Evolutionary conservation across 2,329 filamentous ascomycete species (phyloP), one percentile per base, ranked within the genome.

Genomic region (Leptographium galeiforme): DNA sequence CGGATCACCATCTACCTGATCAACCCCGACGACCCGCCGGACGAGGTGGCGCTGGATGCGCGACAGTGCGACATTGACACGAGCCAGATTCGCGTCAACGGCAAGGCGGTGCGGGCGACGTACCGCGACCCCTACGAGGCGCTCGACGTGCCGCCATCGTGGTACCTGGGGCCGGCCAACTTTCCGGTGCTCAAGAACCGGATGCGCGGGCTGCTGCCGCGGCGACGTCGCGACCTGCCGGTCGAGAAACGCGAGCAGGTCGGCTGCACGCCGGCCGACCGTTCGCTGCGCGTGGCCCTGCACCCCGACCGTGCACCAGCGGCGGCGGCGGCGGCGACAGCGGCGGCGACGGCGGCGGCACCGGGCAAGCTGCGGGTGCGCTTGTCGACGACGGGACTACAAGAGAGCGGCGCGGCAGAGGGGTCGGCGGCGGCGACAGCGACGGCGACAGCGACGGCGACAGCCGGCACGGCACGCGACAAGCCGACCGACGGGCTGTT

Each of bases 1-100:
- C 85, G 90, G 60, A 85, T 98, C 60, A 85, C 84, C 34, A 81
- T 97, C 52, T 83, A 85, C 60, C 73, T 77, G 55, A 73, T 79
- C 55, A 74, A 74, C 61, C 70, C 71, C 43, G 69, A 79, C 55
- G 78, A 80, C 51, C 73, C 83, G 43, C 59, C 59, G 13, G 71
- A 76, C 48, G 74, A 77, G 51, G 72, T 85, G 44, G 71, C 67
- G 32, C 73, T 85, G 56, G 79, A 85, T 62, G 80, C 79, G 30
- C 78, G 79, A 10, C 78, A 84, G 60, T 81, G 76, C 65, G 68
- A 76, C 6, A 78, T 85, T 60, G 74, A 79, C 55, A 68, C 72
- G 6, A 63, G 70, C 4, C 72, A 74, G 52, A 71, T 84, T 53
- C 77, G 72, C 45, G 73, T 85, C 46, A 68, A 71, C 61, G 69